Base-by-base conservation (phyloP, 345 rosid species). In the Cardamine occulta region DNA sequence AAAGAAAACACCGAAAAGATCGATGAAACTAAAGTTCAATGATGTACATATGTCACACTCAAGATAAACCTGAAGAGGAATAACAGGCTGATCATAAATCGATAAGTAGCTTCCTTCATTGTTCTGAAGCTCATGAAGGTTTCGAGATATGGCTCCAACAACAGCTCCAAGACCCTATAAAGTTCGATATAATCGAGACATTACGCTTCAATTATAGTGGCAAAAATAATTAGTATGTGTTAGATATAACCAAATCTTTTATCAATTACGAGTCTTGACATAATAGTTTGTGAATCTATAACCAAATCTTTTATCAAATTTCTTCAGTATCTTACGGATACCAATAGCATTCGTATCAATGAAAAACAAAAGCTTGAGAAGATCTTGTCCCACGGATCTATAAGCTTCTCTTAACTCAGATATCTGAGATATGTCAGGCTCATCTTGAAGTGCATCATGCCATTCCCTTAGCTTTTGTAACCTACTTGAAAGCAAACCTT, bases 231-330 rank as follows among this genome's bases (percentile, higher is more conserved):
- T 19, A 77, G 0, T 26, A 9, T 70, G 19, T 3, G 2, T 21
- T 40, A 73, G 26, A 91, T 82, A 83, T 85, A 94, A 68, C 89
- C 93, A 65, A 94, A 88, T 59, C 97, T 89, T 74, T 94, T 94
- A 81, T 94, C 98, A 10, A 94, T n/a, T n/a, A n/a, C 98, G 96
- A 63, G 93, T 90, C 84, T 86, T 94, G 79, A 94, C 96, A 80
- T 91, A 91, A 84, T 88, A 87, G 83, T 90, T 80, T 18, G 93
- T 88, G 86, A 94, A 94, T 80, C 91, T 82, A 83, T 85, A 94
- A 68, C 89, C 93, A 65, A 94, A 88, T 59, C 97, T 89, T 74
- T 94, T 94, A 81, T 94, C 98, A 10, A 94, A 90, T 79, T 94
- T 94, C 87, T 94, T 94, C 73, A 93, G 79, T 77, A 93, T 93